Conservation (phyloP, 2,329 filamentous ascomycete species). For the Blumeria hordei region DNA sequence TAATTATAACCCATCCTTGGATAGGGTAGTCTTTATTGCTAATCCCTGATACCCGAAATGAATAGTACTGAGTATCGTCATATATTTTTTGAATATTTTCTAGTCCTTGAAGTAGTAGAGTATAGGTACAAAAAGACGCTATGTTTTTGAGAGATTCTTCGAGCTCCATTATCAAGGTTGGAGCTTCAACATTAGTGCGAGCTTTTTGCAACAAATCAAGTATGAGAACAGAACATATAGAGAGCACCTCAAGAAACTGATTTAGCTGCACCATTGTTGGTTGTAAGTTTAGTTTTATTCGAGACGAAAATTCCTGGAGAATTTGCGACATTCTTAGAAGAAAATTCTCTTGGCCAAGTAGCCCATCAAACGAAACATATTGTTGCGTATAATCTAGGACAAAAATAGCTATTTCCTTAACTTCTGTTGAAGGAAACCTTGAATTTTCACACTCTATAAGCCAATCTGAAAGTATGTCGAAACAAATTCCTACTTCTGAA, state of each 20-base stretch:
- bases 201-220: constrained; percentile 22
- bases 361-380: constrained; percentile 6
- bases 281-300: constrained; percentile 3
- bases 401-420: constrained; percentile 5
- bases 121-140: constrained; percentile 17
- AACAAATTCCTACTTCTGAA: constrained; percentile 35
- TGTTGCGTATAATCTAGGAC: constrained; percentile 13
- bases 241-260: constrained; percentile 6
- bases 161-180: constrained; percentile 15
- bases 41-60: constrained; percentile 27
- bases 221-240: constrained; percentile 15
- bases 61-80: constrained; percentile 21
- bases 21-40: constrained; percentile 20
- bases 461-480: constrained; percentile 31
- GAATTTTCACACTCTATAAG: constrained; percentile 3
- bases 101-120: constrained; percentile 21
- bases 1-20: constrained; percentile 33
- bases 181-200: constrained; percentile 3
- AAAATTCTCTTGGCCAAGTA: constrained; percentile 6
- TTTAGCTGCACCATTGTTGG: not conserved
- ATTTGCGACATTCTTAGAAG: constrained; percentile 12
- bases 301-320: constrained; percentile 9
- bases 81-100: constrained; percentile 23
- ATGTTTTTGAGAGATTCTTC: constrained; percentile 25
- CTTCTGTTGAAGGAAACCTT: constrained; percentile 2